Conservation (phyloP, 176 grass and related monocot species). For the Juncus inflexus region DNA sequence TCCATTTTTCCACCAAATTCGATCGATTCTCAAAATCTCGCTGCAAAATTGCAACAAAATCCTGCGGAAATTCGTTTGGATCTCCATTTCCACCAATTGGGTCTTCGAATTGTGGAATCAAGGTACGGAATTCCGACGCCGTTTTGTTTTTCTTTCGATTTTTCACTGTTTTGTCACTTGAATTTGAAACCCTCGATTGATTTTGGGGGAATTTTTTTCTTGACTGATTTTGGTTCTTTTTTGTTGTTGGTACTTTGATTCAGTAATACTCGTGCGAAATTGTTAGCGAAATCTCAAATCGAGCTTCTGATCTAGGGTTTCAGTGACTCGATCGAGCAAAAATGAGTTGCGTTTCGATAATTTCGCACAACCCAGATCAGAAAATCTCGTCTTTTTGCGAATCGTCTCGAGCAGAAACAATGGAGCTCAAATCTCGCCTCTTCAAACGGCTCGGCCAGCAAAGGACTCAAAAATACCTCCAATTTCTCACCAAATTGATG, state of each 20-base stretch:
- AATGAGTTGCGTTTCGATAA: constrained; percentile 29
- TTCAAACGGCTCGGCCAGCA: constrained; percentile 43
- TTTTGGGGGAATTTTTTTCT: too few species aligned
- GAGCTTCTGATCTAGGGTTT: constrained; percentile 8
- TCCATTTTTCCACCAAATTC: too few species aligned
- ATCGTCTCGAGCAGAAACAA: constrained; percentile 40
- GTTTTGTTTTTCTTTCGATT: constrained; percentile 30
- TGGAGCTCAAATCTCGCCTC: constrained; percentile 50
- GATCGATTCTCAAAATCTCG: too few species aligned
- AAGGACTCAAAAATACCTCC: constrained; percentile 48
- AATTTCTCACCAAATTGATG: constrained; percentile 44
- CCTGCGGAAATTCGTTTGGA: not conserved
- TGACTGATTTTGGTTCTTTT: not conserved
- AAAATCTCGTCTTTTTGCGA: constrained; percentile 42
- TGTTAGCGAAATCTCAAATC: constrained; percentile 9
- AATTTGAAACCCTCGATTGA: too few species aligned
- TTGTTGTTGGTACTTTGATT: not conserved
- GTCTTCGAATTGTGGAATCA: not conserved
- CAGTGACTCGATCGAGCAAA: constrained; percentile 24
- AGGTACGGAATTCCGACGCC: constrained; percentile 1
- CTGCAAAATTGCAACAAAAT: not conserved
- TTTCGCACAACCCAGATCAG: constrained; percentile 15
- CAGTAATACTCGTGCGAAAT: not conserved
- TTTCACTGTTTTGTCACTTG: not conserved
- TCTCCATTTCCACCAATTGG: not conserved